Evolutionary conservation across 371 early-diverging fungal genomes (phyloP).

Genomic region (Dichotomocladium elegans): DNA sequence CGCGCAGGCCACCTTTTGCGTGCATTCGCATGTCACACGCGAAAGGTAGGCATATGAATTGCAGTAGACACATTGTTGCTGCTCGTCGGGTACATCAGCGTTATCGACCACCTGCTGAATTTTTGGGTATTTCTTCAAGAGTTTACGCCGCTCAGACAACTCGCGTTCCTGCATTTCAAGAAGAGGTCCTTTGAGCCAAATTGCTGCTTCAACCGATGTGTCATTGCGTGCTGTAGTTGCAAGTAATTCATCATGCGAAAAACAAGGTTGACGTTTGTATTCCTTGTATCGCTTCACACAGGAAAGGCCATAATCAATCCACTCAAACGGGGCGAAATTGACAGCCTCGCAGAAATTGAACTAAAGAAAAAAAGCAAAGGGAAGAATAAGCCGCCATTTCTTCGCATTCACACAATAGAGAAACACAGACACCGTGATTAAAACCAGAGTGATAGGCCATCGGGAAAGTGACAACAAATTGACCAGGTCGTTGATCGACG

Average conservation of each 20-base stretch:
- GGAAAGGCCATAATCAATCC: slow-evolving; percentile 81
- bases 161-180: slow-evolving; percentile 58
- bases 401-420: not conserved
- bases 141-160: slow-evolving; percentile 41
- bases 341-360: slow-evolving; percentile 96
- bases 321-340: slow-evolving; percentile 91
- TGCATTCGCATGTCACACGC: slow-evolving; percentile 62
- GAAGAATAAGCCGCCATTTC: not conserved
- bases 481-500: slow-evolving; percentile 89
- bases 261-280: slow-evolving; percentile 81
- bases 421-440: slow-evolving; percentile 81
- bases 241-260: slow-evolving; percentile 91
- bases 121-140: slow-evolving; percentile 36
- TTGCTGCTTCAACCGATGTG: slow-evolving; percentile 31
- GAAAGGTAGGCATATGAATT: slow-evolving; percentile 73
- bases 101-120: slow-evolving; percentile 31
- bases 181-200: slow-evolving; percentile 57
- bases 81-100: slow-evolving; percentile 36
- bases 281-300: slow-evolving; percentile 79
- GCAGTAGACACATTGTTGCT: slow-evolving; percentile 69
- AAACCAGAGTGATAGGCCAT: slow-evolving; percentile 95
- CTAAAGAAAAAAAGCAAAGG: slow-evolving; percentile 16
- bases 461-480: slow-evolving; percentile 95
- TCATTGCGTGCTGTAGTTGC: slow-evolving; percentile 54
- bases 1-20: slow-evolving; percentile 56